Evolutionary conservation across 441 rosid genomes (phyloP).

Genomic region (Adansonia gregorii): DNA sequence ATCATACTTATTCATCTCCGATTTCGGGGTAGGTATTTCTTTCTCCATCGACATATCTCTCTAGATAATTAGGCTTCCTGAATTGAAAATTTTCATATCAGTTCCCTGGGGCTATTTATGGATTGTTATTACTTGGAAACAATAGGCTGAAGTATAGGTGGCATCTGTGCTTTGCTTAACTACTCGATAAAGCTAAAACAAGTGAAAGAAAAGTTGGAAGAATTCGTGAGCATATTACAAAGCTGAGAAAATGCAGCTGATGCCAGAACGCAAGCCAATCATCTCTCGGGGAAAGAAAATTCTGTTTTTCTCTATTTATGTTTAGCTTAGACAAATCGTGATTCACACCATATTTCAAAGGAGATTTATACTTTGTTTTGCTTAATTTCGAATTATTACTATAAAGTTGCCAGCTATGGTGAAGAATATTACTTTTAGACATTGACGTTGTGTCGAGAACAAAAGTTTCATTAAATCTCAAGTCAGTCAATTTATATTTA

Average conservation of each 20-base stretch:
- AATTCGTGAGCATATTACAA: constrained; percentile 15
- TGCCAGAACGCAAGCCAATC: background rate
- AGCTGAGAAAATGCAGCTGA: background rate
- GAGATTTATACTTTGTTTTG: background rate
- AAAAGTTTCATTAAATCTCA: too few species aligned
- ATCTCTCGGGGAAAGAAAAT: too few species aligned
- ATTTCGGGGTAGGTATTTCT: background rate
- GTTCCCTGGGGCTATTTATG: background rate
- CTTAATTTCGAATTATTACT: background rate
- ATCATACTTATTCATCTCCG: background rate
- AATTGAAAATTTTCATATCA: background rate
- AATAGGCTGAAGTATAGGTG: too few species aligned
- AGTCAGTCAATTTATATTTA: too few species aligned
- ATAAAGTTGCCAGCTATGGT: background rate
- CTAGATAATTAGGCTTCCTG: background rate
- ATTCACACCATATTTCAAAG: background rate
- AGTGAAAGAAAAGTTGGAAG: background rate
- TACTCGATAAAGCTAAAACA: constrained; percentile 18
- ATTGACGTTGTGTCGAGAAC: background rate
- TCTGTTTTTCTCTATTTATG: too few species aligned
- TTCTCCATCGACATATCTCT: background rate
- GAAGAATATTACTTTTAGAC: background rate
- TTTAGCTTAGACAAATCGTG: background rate
- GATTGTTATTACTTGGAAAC: background rate
- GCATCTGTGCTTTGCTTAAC: constrained; percentile 22